A percentile compares a stretch with the other conserved stretches of the same genome.
Conservation (phyloP, 331 rosid species). For the Phaseolus coccineus region DNA sequence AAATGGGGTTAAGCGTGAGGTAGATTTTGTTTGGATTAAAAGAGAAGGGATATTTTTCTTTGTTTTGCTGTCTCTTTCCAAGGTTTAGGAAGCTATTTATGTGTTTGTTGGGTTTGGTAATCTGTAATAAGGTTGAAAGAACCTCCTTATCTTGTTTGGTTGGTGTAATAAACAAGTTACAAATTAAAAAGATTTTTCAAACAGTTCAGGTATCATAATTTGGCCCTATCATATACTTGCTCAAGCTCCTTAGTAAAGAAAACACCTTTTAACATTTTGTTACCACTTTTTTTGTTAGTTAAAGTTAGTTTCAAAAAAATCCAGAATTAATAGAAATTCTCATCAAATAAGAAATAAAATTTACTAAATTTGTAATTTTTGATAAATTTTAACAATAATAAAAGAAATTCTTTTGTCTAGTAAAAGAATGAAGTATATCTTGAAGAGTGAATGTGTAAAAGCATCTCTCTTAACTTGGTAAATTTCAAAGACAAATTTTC, state of each 20-base stretch:
- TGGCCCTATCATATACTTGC: neutral
- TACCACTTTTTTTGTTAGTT: too few species aligned
- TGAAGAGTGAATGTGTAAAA: too few species aligned
- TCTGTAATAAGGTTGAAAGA: slow-evolving; percentile 51
- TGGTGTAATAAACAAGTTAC: slow-evolving; percentile 36
- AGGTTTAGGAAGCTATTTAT: slow-evolving; percentile 42
- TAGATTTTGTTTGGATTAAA: slow-evolving; percentile 50
- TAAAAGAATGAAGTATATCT: too few species aligned
- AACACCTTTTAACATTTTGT: too few species aligned
- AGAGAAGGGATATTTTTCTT: slow-evolving; percentile 44
- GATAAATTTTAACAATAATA: too few species aligned
- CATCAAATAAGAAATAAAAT: too few species aligned
- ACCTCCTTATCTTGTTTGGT: slow-evolving; percentile 45
- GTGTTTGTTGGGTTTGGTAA: slow-evolving; percentile 55
- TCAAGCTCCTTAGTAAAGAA: neutral
- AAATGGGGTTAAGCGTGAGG: slow-evolving; percentile 37
- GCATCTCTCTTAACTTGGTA: too few species aligned
- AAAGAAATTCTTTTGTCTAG: too few species aligned
- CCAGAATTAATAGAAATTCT: too few species aligned
- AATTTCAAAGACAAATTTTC: too few species aligned
- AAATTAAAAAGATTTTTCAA: neutral
- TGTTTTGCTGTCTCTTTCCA: slow-evolving; percentile 53
- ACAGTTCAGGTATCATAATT: slow-evolving; percentile 19
- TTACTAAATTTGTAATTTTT: too few species aligned
- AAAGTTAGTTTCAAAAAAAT: too few species aligned